Evolutionary conservation across 2,329 filamentous ascomycete species (phyloP).

Genomic region (Aspergillus chevalieri): DNA sequence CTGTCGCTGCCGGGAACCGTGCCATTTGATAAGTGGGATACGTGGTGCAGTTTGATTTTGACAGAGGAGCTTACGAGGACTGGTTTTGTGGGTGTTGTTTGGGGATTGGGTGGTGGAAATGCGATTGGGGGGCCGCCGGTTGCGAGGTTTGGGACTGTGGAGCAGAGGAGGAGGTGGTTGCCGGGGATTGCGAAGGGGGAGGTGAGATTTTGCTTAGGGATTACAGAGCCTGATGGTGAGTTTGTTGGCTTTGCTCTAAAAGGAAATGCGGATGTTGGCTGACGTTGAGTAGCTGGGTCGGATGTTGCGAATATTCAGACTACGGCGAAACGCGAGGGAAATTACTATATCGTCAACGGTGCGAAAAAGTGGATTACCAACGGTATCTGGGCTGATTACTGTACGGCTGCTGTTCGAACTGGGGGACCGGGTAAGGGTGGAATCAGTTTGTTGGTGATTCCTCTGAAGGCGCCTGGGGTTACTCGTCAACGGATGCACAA

Average conservation of each 20-base stretch:
- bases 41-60: conserved; percentile 51
- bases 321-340: conserved; percentile 49
- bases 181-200: conserved; percentile 54
- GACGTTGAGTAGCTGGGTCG: conserved; percentile 43
- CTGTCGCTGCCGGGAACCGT: conserved; percentile 42
- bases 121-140: conserved; percentile 60
- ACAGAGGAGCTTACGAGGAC: conserved; percentile 52
- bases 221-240: conserved; percentile 55
- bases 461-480: conserved; percentile 59
- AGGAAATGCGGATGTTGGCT: background rate
- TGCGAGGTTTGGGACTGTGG: conserved; percentile 55
- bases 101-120: conserved; percentile 54
- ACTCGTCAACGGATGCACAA: conserved; percentile 48
- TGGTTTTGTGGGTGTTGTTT: conserved; percentile 53
- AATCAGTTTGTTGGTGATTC: conserved; percentile 60
- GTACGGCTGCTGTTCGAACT: conserved; percentile 54
- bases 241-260: background rate
- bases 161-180: conserved; percentile 55
- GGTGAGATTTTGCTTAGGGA: conserved; percentile 57
- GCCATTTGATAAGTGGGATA: conserved; percentile 46
- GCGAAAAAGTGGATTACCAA: conserved; percentile 66
- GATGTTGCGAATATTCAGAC: conserved; percentile 61
- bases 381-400: conserved; percentile 54
- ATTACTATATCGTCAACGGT: conserved; percentile 58
- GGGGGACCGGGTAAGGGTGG: conserved; percentile 56